These are phyloP conservation scores for Asterochloris sp. DNA, from an alignment of 139 green algal species.

Conservation along the genomic window DNA sequence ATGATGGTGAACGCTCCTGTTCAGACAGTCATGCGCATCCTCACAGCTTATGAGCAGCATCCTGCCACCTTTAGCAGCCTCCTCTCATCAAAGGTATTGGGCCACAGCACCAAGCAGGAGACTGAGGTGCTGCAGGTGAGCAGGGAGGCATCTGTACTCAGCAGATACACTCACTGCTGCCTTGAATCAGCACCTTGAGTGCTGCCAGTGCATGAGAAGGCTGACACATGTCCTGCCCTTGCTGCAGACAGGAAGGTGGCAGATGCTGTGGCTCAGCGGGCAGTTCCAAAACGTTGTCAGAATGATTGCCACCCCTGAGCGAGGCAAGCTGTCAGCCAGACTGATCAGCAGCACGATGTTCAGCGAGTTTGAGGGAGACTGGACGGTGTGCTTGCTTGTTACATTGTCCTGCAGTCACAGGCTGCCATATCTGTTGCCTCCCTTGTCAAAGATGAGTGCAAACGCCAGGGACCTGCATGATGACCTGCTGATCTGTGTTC, in stretches of 20 bases:
- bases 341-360: neutral
- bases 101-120: neutral
- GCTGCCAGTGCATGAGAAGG: neutral
- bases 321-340: neutral
- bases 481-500: too few species aligned
- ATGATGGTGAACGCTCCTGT: too few species aligned
- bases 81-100: neutral
- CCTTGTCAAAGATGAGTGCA: too few species aligned
- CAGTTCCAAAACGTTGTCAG: slow-evolving; percentile 2
- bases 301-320: neutral
- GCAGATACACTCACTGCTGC: neutral
- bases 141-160: neutral
- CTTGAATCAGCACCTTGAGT: neutral
- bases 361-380: neutral
- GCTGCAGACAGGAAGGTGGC: slow-evolving; percentile 6
- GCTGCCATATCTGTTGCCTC: too few species aligned
- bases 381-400: neutral
- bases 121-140: slow-evolving; percentile 11
- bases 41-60: slow-evolving; percentile 4
- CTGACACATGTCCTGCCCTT: neutral
- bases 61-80: slow-evolving; percentile 6
- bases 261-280: slow-evolving; percentile 4
- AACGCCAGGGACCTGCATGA: too few species aligned
- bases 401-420: too few species aligned
- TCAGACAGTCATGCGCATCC: neutral